These are phyloP conservation scores for Vickermania ingenoplastis DNA, from an alignment of 208 protist species.

Conservation along the genomic window DNA sequence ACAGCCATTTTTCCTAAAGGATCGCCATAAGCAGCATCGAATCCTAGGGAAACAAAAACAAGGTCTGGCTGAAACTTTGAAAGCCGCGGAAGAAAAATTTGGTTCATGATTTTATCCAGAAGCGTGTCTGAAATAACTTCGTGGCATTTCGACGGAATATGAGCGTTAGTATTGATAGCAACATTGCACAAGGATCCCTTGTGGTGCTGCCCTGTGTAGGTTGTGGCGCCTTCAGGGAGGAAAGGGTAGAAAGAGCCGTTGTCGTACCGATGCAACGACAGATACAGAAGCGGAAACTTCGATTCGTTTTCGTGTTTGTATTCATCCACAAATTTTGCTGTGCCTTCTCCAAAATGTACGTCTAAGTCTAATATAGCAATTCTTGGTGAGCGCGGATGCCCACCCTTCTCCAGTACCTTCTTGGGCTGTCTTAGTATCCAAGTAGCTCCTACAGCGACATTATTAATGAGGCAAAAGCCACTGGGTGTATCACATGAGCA, in stretches of 20 bases:
- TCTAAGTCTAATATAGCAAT: constrained; percentile 88
- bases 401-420: background rate
- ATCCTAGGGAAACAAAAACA: constrained; percentile 85
- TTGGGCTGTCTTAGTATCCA: constrained; percentile 23
- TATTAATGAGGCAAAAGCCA: constrained; percentile 89
- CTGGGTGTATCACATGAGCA: constrained; percentile 40
- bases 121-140: constrained; percentile 72
- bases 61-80: constrained; percentile 58
- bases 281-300: constrained; percentile 47
- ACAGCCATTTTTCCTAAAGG: constrained; percentile 78
- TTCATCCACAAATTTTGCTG: constrained; percentile 79
- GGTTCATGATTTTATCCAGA: constrained; percentile 31
- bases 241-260: constrained; percentile 56
- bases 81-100: constrained; percentile 69
- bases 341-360: constrained; percentile 91
- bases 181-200: constrained; percentile 70
- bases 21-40: constrained; percentile 88
- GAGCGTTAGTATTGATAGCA: constrained; percentile 49
- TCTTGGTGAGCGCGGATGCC: constrained; percentile 7
- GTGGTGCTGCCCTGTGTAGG: constrained; percentile 25
- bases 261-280: constrained; percentile 81
- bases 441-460: constrained; percentile 66
- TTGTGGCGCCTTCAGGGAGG: constrained; percentile 22
- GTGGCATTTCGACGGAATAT: constrained; percentile 31
- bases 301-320: constrained; percentile 4